Evolutionary conservation across 2,329 filamentous ascomycete genomes (phyloP).

Genomic region (Phaeomoniella chlamydospora): DNA sequence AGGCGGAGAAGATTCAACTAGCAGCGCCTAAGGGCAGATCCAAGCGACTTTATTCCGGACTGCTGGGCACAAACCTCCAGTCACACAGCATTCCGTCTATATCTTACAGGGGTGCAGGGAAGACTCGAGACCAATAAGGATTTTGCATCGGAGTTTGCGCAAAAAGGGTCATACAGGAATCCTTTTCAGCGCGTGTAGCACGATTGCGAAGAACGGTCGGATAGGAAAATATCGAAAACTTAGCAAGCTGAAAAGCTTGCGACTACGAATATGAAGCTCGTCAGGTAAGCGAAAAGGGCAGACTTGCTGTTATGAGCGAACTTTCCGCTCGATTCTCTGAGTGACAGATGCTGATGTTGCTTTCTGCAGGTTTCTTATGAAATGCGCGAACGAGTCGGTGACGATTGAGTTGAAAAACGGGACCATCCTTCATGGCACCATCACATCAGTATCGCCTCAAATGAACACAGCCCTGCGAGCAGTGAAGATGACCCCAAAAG

Average conservation of each 20-base stretch:
- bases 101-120: too few relatives aligned
- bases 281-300: conserved; percentile 67
- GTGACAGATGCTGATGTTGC: conserved; percentile 3
- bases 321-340: background rate
- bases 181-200: too few relatives aligned
- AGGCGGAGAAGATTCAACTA: background rate
- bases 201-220: too few relatives aligned
- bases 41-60: background rate
- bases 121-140: too few relatives aligned
- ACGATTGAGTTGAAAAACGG: conserved; percentile 98
- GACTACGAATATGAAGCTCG: conserved; percentile 73
- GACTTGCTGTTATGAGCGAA: background rate
- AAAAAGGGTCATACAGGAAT: too few relatives aligned
- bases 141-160: too few relatives aligned
- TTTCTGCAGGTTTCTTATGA: conserved; percentile 79
- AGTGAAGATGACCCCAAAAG: conserved; percentile 89
- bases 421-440: conserved; percentile 92
- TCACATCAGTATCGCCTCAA: conserved; percentile 88
- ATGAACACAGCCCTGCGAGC: conserved; percentile 96
- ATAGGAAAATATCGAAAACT: too few relatives aligned
- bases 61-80: background rate
- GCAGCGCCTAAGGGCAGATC: background rate
- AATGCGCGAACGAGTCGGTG: conserved; percentile 96
- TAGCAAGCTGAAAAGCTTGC: too few relatives aligned
- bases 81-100: too few relatives aligned